Percentiles rank a stretch among this genome's conserved stretches.
phyloP scores from a whole-genome alignment of 2,329 filamentous ascomycete genomes.

The Penicillium griseofulvum region DNA sequence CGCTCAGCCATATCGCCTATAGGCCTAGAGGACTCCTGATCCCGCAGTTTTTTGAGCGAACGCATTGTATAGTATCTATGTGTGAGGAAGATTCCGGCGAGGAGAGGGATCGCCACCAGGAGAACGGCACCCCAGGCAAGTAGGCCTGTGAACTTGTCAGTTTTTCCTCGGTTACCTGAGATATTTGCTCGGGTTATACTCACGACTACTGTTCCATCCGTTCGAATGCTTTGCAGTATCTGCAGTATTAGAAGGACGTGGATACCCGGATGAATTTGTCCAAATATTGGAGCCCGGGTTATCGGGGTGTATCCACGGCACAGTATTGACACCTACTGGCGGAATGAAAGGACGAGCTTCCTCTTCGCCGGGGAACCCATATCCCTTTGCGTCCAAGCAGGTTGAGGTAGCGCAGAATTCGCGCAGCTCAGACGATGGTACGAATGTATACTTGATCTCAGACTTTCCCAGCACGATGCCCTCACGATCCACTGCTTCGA shows the following conservation, averaged over 20 bases:
- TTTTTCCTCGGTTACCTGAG: background rate
- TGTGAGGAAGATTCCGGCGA: constrained; percentile 10
- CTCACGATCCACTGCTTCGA: constrained; percentile 35
- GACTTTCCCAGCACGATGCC: constrained; percentile 36
- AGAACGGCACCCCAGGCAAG: constrained; percentile 9
- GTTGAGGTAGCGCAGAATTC: constrained; percentile 30
- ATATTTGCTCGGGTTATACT: background rate
- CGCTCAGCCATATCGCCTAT: constrained; percentile 18
- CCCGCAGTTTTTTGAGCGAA: constrained; percentile 6
- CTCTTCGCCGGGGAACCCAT: constrained; percentile 31
- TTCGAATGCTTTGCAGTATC: background rate
- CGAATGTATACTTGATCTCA: constrained; percentile 36
- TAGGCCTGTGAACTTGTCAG: constrained; percentile 5
- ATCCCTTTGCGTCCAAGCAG: constrained; percentile 31
- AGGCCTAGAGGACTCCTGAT: constrained; percentile 17
- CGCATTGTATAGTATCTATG: constrained; percentile 13
- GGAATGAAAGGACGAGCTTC: constrained; percentile 28
- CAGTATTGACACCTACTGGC: constrained; percentile 30
- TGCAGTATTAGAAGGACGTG: constrained; percentile 3
- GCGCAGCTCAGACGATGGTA: constrained; percentile 35
- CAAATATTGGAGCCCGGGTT: constrained; percentile 23
- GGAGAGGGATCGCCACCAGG: constrained; percentile 7
- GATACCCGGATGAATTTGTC: constrained; percentile 17
- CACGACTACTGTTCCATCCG: constrained; percentile 9
- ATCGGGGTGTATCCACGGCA: constrained; percentile 33